Evolutionary conservation across 352 stramenopile genomes (phyloP), one percentile per base, ranked within the genome.

Genomic region (Phytophthora pini): DNA sequence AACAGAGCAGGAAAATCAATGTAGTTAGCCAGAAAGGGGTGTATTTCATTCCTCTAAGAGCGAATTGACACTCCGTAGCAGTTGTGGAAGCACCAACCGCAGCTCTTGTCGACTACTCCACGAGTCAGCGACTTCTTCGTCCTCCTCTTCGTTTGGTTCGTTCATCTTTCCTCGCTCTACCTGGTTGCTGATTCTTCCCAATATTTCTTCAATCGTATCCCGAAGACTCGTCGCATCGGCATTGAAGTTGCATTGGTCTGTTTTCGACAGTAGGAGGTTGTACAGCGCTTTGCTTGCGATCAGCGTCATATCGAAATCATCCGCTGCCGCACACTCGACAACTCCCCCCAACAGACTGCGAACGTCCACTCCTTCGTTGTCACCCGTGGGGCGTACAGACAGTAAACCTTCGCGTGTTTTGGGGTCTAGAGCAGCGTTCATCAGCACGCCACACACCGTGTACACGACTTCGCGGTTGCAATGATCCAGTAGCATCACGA

Each of bases 221-320:
- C 62, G 61, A 5, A 90, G 58, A 2, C 34, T 62, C 5, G 22
- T 52, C 9, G 58, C 45, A 20, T 72, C 56, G 5, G 17, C 24
- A 15, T 15, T 54, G 41, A 67, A 55, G 15, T 53, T 34, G 0
- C 40, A 17, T 15, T 10, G 10, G 10, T 38, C 24, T 9, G 71
- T 56, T 32, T 66, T 77, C 5, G 56, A 45, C 4, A 91, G 39
- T 20, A 93, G 57, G n/a, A 97, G 49, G 51, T 97, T 97, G 70
- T 88, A 94, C 2, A 97, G 73, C 20, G 82, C 80, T 65, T 97
- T 95, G 54, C 80, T 87, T 1, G 82, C 77, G n/a, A 97, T 84
- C 4, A 83, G 78, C 38, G 80, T 82, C 80, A 96, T 88, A 7
- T 86, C 76, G 6, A 88, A 43, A 48, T 96, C 87, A 27, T 91